Conservation (phyloP, 2,329 filamentous ascomycete genomes). For the Trichoderma asperellum region DNA sequence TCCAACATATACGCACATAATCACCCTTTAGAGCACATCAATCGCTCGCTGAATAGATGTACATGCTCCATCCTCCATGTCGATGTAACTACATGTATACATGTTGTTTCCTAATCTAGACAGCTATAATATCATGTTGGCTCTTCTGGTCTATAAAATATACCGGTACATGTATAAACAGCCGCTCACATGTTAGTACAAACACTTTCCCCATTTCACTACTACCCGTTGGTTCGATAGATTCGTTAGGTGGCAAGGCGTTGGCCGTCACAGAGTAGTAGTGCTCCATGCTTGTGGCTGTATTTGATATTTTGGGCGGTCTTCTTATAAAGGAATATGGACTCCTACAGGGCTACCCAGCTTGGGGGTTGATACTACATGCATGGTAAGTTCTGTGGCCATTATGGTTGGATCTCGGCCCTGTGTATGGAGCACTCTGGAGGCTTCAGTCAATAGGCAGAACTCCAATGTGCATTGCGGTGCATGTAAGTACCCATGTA, state of each 20-base stretch:
- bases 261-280: not conserved
- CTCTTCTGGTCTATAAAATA: not conserved
- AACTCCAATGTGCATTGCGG: not conserved
- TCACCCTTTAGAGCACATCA: not conserved
- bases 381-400: not conserved
- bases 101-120: not conserved
- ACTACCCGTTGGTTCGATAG: not conserved
- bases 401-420: not conserved
- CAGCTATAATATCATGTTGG: not conserved
- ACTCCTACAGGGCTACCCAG: no score
- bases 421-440: not conserved
- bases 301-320: not conserved
- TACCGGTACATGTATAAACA: not conserved
- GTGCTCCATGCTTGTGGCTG: not conserved
- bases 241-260: not conserved
- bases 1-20: not conserved
- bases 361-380: not conserved
- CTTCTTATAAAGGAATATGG: not conserved
- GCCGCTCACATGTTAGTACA: not conserved
- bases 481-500: not conserved
- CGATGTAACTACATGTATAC: not conserved
- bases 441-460: not conserved
- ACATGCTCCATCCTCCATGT: not conserved
- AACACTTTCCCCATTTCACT: not conserved
- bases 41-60: not conserved